These are phyloP conservation scores for Yamadazyma tumulicola DNA, from an alignment of 805 yeast genomes.

Conservation along the genomic window DNA sequence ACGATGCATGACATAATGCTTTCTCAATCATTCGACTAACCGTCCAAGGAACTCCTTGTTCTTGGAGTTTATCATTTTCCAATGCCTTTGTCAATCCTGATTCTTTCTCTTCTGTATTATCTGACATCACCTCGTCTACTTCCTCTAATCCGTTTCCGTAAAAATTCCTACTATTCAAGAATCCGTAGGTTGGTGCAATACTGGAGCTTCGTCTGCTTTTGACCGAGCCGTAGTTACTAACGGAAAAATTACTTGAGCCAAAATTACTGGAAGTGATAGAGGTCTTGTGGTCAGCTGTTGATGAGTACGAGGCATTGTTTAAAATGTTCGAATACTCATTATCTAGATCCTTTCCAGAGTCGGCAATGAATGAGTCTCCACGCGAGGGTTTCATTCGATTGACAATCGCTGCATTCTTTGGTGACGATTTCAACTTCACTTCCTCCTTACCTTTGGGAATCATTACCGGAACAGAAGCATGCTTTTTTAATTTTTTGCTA, in stretches of 20 bases:
- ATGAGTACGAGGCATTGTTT: conserved; percentile 13
- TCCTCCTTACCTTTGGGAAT: not conserved
- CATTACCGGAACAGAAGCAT: conserved; percentile 7
- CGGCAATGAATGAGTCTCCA: conserved; percentile 5
- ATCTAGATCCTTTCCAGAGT: conserved; percentile 24
- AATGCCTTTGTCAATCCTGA: conserved; percentile 14
- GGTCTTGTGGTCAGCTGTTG: conserved; percentile 10
- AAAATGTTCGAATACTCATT: conserved; percentile 29
- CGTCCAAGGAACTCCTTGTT: conserved; percentile 50
- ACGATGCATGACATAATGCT: conserved; percentile 51
- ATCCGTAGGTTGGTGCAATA: conserved; percentile 17
- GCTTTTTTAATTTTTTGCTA: conserved; percentile 3
- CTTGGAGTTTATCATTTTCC: conserved; percentile 3
- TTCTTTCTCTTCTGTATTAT: conserved; percentile 4
- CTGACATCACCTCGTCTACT: conserved; percentile 9
- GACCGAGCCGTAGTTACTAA: no score
- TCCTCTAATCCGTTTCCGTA: conserved; percentile 11
- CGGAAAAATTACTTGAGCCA: no score
- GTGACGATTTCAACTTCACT: conserved; percentile 5
- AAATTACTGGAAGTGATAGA: conserved; percentile 8
- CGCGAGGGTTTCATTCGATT: conserved; percentile 7
- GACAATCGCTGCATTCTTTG: conserved; percentile 5
- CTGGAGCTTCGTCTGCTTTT: conserved; percentile 20
- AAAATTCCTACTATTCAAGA: conserved; percentile 5
- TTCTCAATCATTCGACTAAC: conserved; percentile 47